Base-by-base conservation (phyloP, 2,329 filamentous ascomycete genomes). In the Phyllosticta citribraziliensis region DNA sequence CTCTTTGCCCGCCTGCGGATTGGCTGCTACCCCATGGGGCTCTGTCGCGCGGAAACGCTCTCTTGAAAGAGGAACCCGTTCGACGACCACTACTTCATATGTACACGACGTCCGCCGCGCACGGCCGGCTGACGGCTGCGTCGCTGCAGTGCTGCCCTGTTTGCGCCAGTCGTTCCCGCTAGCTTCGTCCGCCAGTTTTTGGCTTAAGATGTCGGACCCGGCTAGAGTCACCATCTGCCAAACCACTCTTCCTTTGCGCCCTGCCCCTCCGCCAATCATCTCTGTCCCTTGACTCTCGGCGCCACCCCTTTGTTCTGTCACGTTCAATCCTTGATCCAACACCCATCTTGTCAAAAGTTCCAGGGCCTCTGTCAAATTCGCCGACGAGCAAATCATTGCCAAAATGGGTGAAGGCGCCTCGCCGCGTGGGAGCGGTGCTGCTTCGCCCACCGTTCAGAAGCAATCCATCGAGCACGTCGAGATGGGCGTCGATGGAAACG, bases 21-120 rank as follows among this genome's bases (percentile, higher is more conserved):
- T n/a, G 40, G 40, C 6, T 47, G 6, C 40, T 47, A 47, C 40
- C 58, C 58, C 58, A 52, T 60, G 58, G 58, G 58, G 58, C 58
- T 52, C 24, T 30, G 40, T 47, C 17, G 6, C 40, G 17, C 40
- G 40, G 40, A n/a, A n/a, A 47, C 14, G 4, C 2, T 17, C 40
- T 8, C 40, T 47, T 47, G 40, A 47, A 47, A 47, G 40, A n/a
- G 40, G 40, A 47, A 47, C 6, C 27, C 40, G 40, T 47, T 47
- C 14, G 40, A 47, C 40, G 40, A 47, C 6, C 40, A 47, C 40
- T 47, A 14, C 40, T n/a, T 12, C n/a, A 19, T 19, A 47, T 47
- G 17, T n/a, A n/a, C n/a, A n/a, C 40, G 6, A 47, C 17, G 40
- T n/a, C 40, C 40, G 40, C 40, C 17, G n/a, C 40, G 14, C 40